These are phyloP conservation scores for Apiotrichum brassicae DNA, from an alignment of 1,284 basidiomycete species.

Conservation along the genomic window DNA sequence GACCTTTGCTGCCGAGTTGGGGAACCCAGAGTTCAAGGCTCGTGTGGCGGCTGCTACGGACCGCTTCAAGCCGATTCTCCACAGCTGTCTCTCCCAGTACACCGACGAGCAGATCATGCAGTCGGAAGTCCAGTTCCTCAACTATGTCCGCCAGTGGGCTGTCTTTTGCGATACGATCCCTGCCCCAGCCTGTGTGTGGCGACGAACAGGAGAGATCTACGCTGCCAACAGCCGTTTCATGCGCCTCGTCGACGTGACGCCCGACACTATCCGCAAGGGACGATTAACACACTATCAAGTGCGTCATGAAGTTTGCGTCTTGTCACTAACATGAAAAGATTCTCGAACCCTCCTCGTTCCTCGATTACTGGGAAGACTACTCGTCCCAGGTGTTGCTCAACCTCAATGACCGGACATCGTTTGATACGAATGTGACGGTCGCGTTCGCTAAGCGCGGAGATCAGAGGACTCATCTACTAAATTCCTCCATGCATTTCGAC, in stretches of 20 bases:
- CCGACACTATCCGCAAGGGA: slow-evolving; percentile 6
- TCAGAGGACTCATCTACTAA: slow-evolving; percentile 10
- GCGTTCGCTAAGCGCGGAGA: slow-evolving; percentile 3
- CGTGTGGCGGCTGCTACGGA: slow-evolving; percentile 11
- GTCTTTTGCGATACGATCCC: slow-evolving; percentile 12
- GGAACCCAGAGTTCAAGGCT: slow-evolving; percentile 5
- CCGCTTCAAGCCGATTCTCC: slow-evolving; percentile 17
- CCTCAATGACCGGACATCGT: slow-evolving; percentile 9
- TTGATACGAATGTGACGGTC: slow-evolving; percentile 9
- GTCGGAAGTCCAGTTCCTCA: slow-evolving; percentile 15
- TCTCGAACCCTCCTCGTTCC: slow-evolving; percentile 12
- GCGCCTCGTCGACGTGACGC: slow-evolving; percentile 8
- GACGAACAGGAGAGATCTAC: slow-evolving; percentile 15
- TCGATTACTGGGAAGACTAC: slow-evolving; percentile 18
- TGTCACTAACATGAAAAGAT: too few species aligned
- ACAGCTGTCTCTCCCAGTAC: slow-evolving; percentile 14
- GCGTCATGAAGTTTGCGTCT: neutral
- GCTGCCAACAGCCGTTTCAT: slow-evolving; percentile 16
- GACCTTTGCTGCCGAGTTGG: slow-evolving; percentile 8
- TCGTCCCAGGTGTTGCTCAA: slow-evolving; percentile 12
- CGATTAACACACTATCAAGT: slow-evolving; percentile 12
- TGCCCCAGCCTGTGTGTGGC: slow-evolving; percentile 9
- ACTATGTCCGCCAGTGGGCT: slow-evolving; percentile 12
- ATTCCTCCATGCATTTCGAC: slow-evolving; percentile 12
- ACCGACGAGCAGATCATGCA: slow-evolving; percentile 12